Evolutionary conservation across 306 rosid genomes (phyloP), one percentile per base, ranked within the genome.

Genomic region (Pachyrhizus erosus): DNA sequence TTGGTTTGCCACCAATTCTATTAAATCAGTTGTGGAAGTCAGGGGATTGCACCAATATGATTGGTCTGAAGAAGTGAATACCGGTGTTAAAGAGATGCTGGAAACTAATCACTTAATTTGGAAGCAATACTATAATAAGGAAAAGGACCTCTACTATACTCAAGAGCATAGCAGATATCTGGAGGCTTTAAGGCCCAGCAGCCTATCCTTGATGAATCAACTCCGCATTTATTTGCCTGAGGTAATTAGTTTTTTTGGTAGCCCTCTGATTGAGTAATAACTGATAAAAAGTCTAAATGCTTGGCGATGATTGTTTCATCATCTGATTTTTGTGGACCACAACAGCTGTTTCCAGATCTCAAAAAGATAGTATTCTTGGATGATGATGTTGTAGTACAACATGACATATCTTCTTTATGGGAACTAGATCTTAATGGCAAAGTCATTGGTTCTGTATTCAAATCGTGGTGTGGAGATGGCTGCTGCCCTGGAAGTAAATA

Each of bases 261-360:
- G 66, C 72, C 65, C 52, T 73, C 80, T 80, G 75, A 51, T 43
- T 85, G 75, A 79, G 80, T 75, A 66, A 73, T 67, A 65, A 71
- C 68, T 58, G 61, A 69, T 67, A 86, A 75, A 77, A 61, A 80
- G 76, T 84, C 11, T 81, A 29, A 83, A 65, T 60, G 65, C 76
- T 82, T 89, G 57, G 82, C 87, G 72, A 85, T 78, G 33, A 80
- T 55, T 75, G 55, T 69, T 78, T 78, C 75, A 62, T 89, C 80
- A 43, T 88, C 81, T 89, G 43, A 77, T 78, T 89, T 89, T 86
- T 83, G 71, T 89, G 83, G 85, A 60, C 80, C 84, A 85, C 55
- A 81, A 73, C 97, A 92, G 98, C 89, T 94, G 81, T 94, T 94
- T 92, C 98, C 98, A 58, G 94, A 91, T 85, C 97, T 94, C 74